A percentile compares a stretch with the other conserved stretches of the same genome.
Conservation (phyloP, 768 basidiomycete genomes). For the Russula sp. region DNA sequence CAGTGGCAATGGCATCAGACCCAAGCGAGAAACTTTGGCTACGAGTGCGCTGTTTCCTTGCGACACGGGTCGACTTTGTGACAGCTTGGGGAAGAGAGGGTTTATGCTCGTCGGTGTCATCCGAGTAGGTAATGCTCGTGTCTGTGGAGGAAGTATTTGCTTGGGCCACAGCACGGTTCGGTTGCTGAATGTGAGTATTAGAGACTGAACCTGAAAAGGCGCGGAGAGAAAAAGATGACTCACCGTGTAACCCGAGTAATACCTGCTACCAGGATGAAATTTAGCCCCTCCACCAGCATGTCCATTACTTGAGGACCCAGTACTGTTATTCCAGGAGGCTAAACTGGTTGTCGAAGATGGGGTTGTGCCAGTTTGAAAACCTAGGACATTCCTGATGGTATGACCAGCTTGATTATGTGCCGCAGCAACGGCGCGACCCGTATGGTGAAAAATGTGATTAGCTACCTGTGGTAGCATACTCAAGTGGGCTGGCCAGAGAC, state of each 20-base stretch:
- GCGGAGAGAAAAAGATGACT: constrained; percentile 24
- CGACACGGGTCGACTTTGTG: constrained; percentile 21
- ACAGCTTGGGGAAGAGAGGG: constrained; percentile 24
- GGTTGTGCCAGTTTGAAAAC: constrained; percentile 49
- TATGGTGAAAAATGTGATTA: constrained; percentile 68
- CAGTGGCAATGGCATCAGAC: constrained; percentile 35
- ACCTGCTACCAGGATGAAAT: constrained; percentile 62
- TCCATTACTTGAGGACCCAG: constrained; percentile 44
- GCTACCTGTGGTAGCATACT: constrained; percentile 79
- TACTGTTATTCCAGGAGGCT: constrained; percentile 35
- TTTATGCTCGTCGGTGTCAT: constrained; percentile 51
- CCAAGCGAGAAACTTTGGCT: constrained; percentile 56
- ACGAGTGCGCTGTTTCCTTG: constrained; percentile 38
- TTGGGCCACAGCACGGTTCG: constrained; percentile 65
- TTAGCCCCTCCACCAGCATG: constrained; percentile 60
- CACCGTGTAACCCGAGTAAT: constrained; percentile 62
- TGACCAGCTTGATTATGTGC: constrained; percentile 64
- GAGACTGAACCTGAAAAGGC: neutral
- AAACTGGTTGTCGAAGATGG: constrained; percentile 33
- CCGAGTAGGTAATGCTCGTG: constrained; percentile 36
- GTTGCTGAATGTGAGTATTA: constrained; percentile 37
- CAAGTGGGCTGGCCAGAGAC: constrained; percentile 3
- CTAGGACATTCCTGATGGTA: constrained; percentile 70
- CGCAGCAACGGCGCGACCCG: constrained; percentile 66
- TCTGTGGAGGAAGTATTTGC: constrained; percentile 58